Base-by-base conservation (phyloP, 345 rosid species). In the Diplotaxis tenuifolia region DNA sequence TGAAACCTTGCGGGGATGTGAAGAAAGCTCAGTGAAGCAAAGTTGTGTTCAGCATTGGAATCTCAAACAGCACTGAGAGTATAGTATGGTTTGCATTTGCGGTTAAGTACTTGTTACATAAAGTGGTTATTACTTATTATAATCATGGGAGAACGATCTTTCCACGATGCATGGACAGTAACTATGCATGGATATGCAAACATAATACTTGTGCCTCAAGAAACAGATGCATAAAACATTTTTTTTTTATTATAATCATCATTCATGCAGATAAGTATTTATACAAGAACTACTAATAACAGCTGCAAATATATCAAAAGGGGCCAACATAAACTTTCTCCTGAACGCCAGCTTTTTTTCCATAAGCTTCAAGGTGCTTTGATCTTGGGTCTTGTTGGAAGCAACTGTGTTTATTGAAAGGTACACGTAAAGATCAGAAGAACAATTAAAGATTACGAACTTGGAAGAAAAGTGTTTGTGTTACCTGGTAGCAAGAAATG, bases 401-500 rank as follows among this genome's bases (percentile, higher is more conserved):
- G 77, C 77, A 77, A 40, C 80, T 77, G 73, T 65, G 18, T 18
- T 57, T 50, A n/a, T 32, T 10, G 53, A 57, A 36, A 23, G 47
- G 4, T 36, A 34, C 21, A 68, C 8, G 32, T 36, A 10, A 25
- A 61, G 49, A 60, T 61, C 27, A 75, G 78, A 50, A 47, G 60
- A 40, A 63, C 28, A 19, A n/a, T n/a, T n/a, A n/a, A n/a, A n/a
- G n/a, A n/a, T n/a, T 38, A 9, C 7, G 5, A 64, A 18, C 22
- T 11, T 9, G 7, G 42, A 50, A 36, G 69, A 54, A 2, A 60
- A 60, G 29, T 50, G 52, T 58, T n/a, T 36, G 28, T 58, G 18
- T 55, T 78, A 78, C 81, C 78, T 95, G 99, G 82, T 92, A 95
- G 77, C 97, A 95, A 31, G 99, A 89, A 72, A 95, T 92, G 56